phyloP scores from a whole-genome alignment of 2,329 filamentous ascomycete species.

The Ophiostoma tasmaniense region DNA sequence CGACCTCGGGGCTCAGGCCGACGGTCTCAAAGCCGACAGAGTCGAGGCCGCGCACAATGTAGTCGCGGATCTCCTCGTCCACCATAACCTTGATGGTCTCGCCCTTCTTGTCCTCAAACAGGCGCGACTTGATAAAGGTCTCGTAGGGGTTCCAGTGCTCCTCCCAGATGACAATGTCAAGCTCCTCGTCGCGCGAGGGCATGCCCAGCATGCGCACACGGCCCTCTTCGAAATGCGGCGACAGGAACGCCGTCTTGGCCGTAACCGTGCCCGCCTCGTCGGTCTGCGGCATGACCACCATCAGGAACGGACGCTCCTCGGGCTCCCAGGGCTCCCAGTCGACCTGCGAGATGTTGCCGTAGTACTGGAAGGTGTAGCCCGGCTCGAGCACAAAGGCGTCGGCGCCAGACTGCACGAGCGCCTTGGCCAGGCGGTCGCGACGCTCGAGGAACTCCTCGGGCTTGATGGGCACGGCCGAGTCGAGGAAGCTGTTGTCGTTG shows the following conservation, averaged over 20 bases:
- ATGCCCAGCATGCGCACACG: slow-evolving; percentile 8
- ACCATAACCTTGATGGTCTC: slow-evolving; percentile 5
- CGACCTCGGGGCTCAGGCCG: slow-evolving; percentile 5
- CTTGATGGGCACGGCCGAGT: slow-evolving; percentile 6
- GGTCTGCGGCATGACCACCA: slow-evolving; percentile 6
- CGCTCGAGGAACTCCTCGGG: slow-evolving; percentile 4
- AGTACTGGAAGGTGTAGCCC: slow-evolving; percentile 6
- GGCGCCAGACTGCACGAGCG: background rate
- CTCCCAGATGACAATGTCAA: slow-evolving; percentile 9
- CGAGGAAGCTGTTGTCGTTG: slow-evolving; percentile 5
- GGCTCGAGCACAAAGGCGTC: slow-evolving; percentile 9
- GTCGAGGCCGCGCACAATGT: slow-evolving; percentile 2
- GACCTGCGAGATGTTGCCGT: slow-evolving; percentile 8
- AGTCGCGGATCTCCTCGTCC: slow-evolving; percentile 10
- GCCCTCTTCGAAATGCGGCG: slow-evolving; percentile 7
- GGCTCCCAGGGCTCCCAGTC: slow-evolving; percentile 11
- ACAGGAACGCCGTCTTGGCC: slow-evolving; percentile 5
- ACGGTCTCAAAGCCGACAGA: background rate
- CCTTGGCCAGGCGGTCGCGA: slow-evolving; percentile 3
- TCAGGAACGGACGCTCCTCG: slow-evolving; percentile 8
- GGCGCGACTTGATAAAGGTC: background rate
- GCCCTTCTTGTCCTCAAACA: background rate
- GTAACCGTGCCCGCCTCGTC: background rate
- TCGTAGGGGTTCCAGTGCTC: slow-evolving; percentile 10
- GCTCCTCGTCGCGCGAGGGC: slow-evolving; percentile 4